These are phyloP conservation scores for Haberlea rhodopensis DNA, from an alignment of 257 asterid species.

Conservation along the genomic window DNA sequence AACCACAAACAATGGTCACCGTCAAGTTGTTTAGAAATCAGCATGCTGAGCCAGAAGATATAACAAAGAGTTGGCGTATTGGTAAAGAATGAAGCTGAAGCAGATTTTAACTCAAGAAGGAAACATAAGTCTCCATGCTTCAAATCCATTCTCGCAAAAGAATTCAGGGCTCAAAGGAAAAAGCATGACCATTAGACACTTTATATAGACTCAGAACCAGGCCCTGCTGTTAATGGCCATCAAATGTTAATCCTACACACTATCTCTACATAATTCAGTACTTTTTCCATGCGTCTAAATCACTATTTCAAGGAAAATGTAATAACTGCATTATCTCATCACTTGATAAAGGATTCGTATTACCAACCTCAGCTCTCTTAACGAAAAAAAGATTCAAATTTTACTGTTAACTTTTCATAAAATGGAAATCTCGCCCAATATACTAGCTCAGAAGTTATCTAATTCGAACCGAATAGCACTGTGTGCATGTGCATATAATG, in stretches of 20 bases:
- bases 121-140: constrained; percentile 1
- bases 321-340: not conserved
- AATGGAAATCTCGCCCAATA: not conserved
- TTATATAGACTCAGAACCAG: not conserved
- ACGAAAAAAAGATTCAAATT: not conserved
- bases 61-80: constrained; percentile 18
- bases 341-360: constrained; percentile 8
- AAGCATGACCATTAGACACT: not conserved
- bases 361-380: not conserved
- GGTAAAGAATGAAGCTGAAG: not conserved
- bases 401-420: not conserved
- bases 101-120: not conserved
- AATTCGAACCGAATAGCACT: constrained; percentile 20
- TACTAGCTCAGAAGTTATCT: not conserved
- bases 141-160: not conserved
- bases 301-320: constrained; percentile 7
- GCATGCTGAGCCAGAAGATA: constrained; percentile 9
- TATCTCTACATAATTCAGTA: not conserved
- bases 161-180: not conserved
- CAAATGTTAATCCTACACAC: not conserved
- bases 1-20: constrained; percentile 15
- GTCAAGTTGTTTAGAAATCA: constrained; percentile 19
- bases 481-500: not conserved
- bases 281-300: not conserved
- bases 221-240: not conserved